Conservation (phyloP, 306 rosid species). For the Spatholobus suberectus region DNA sequence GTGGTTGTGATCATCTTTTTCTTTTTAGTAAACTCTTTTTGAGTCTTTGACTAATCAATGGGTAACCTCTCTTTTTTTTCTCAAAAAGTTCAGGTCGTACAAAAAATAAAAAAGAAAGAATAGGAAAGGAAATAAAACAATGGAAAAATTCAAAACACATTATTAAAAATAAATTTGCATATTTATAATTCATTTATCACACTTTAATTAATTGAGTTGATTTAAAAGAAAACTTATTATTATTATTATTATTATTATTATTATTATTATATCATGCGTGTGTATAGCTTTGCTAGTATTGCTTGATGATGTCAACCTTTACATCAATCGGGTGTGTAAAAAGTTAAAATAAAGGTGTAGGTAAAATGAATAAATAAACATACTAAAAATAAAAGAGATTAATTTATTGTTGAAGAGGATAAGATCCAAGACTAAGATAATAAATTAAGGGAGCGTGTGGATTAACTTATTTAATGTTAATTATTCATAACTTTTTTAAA, state of each 20-base stretch:
- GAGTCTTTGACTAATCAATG: constrained; percentile 2
- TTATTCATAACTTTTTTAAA: background rate
- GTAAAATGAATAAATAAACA: background rate
- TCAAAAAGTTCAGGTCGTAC: background rate
- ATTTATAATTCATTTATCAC: background rate
- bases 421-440: background rate
- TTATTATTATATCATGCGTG: background rate
- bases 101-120: background rate
- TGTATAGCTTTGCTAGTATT: background rate
- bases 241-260: background rate
- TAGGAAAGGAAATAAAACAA: background rate
- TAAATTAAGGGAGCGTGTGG: background rate
- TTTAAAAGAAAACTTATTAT: background rate
- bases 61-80: background rate
- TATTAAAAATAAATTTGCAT: background rate
- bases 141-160: background rate
- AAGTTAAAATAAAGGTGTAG: background rate
- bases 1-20: constrained; percentile 4
- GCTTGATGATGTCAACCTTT: background rate
- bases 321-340: background rate
- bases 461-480: background rate
- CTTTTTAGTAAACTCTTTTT: background rate
- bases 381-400: background rate
- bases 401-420: background rate
- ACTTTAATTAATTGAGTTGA: background rate